Conservation (phyloP, 2,329 filamentous ascomycete genomes). For the Aspergillus ochraceoroseus region DNA sequence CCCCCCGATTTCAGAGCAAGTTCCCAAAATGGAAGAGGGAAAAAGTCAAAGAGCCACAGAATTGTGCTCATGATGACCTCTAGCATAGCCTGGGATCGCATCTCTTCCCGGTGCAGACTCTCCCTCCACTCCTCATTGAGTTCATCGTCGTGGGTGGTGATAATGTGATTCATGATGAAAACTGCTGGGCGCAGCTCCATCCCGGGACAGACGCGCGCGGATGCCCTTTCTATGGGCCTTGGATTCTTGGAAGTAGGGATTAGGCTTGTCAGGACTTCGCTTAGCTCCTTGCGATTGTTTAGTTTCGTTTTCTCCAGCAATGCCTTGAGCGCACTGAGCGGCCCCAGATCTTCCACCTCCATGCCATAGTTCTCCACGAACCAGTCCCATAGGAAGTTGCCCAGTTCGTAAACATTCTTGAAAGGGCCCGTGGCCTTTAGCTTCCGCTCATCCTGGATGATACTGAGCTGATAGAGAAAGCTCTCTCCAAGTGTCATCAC, state of each 20-base stretch:
- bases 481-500: not conserved
- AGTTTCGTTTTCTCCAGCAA: not conserved
- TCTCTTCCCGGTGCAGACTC: not conserved
- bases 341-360: not conserved
- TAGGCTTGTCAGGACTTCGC: not conserved
- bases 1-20: not conserved
- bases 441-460: not conserved
- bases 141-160: not conserved
- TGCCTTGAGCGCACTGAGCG: not conserved
- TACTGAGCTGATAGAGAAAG: not conserved
- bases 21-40: not conserved
- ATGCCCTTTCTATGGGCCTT: no score
- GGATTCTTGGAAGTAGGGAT: not conserved
- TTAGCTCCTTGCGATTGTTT: not conserved
- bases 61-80: constrained; percentile 1
- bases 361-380: not conserved
- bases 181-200: not conserved
- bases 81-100: not conserved
- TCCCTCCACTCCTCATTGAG: not conserved
- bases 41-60: not conserved
- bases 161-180: not conserved
- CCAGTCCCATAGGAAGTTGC: not conserved
- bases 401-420: not conserved
- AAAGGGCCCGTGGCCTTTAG: no score
- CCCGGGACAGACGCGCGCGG: no score